Conservation (phyloP, 164 flowering plant genomes). For the grape (Vitis vinifera) region ASM3070453v1 NC_081805.1:5533501-5534000, state of each 20-base stretch:
- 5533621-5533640: constrained; percentile 85
- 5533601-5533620: constrained; percentile 86
- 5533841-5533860: constrained; percentile 85
- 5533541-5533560: constrained; percentile 95
- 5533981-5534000: constrained; percentile 38
- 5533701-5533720: constrained; percentile 82
- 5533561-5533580: constrained; percentile 88
- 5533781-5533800: constrained; percentile 78
- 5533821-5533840: constrained; percentile 82
- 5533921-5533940: constrained; percentile 23
- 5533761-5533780: constrained; percentile 91
- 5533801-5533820: constrained; percentile 69
- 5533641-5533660: constrained; percentile 79
- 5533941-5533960: constrained; percentile 29
- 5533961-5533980: constrained; percentile 31
- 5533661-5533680: constrained; percentile 87
- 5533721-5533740: constrained; percentile 66
- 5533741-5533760: constrained; percentile 82
- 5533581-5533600: constrained; percentile 82
- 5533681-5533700: constrained; percentile 80
- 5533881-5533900: constrained; percentile 86
- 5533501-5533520: constrained; percentile 67
- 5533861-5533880: constrained; percentile 72
- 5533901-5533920: constrained; percentile 64
- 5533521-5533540: constrained; percentile 82